Conservation (phyloP, 1,139 yeast species). For the Hanseniaspora gamundiae region DNA sequence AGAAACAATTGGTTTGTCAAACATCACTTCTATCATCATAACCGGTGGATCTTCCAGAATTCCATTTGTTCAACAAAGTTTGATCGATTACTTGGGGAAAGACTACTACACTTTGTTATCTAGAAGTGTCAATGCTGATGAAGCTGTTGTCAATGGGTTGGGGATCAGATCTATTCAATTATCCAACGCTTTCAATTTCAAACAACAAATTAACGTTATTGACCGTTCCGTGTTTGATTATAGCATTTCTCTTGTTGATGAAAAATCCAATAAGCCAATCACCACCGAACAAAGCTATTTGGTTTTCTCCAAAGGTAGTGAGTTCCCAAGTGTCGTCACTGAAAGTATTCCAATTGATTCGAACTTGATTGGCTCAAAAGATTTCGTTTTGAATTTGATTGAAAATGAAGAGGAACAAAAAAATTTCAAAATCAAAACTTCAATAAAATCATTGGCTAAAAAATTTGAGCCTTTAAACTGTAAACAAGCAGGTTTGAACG, state of each 20-base stretch:
- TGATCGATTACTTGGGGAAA: constrained; percentile 44
- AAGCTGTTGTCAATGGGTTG: constrained; percentile 84
- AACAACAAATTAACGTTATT: constrained; percentile 41
- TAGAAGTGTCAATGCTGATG: constrained; percentile 93
- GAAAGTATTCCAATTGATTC: constrained; percentile 7
- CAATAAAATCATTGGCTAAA: constrained; percentile 36
- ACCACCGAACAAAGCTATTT: constrained; percentile 26
- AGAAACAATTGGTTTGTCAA: constrained; percentile 21
- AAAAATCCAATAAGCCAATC: constrained; percentile 12
- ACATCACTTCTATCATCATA: constrained; percentile 58
- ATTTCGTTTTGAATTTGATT: constrained; percentile 13
- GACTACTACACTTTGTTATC: constrained; percentile 37
- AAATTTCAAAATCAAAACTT: constrained; percentile 33
- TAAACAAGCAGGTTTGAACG: constrained; percentile 28
- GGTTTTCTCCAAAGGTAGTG: constrained; percentile 35
- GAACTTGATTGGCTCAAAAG: constrained; percentile 19
- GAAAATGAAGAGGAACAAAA: constrained; percentile 12
- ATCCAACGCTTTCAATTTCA: constrained; percentile 48
- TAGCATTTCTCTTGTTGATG: constrained; percentile 28
- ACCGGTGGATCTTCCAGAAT: constrained; percentile 91
- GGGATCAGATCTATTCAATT: constrained; percentile 66
- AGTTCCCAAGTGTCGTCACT: constrained; percentile 16
- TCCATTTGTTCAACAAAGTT: constrained; percentile 64
- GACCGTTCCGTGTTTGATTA: constrained; percentile 43
- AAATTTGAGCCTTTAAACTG: constrained; percentile 31